Conservation (phyloP, 768 basidiomycete genomes). For the Xanthoconium stramineum region DNA sequence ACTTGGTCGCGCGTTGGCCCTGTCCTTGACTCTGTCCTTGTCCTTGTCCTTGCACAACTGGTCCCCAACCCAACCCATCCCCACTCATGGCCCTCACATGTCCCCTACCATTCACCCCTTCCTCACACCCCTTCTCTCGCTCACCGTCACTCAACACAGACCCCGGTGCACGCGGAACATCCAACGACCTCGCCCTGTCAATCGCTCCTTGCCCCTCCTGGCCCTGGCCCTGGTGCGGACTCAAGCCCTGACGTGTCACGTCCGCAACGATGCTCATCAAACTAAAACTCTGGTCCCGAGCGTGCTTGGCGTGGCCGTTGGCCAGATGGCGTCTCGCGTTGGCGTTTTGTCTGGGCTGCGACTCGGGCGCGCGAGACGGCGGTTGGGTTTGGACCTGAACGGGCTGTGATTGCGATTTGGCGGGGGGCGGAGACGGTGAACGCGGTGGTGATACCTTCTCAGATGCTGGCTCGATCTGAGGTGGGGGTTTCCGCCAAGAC, state of each 20-base stretch:
- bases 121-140: neutral
- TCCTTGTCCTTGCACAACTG: neutral
- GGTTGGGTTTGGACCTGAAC: neutral
- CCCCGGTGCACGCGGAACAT: constrained; percentile 21
- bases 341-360: constrained; percentile 5
- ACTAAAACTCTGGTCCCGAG: constrained; percentile 42
- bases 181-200: constrained; percentile 19
- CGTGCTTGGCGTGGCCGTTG: constrained; percentile 18
- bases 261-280: constrained; percentile 71
- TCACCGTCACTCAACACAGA: constrained; percentile 3
- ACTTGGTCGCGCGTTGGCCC: constrained; percentile 34
- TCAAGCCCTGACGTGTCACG: constrained; percentile 41
- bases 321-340: neutral
- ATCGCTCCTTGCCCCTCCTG: constrained; percentile 4
- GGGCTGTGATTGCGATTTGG: neutral
- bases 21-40: neutral
- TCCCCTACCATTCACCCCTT: neutral
- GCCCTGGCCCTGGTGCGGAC: constrained; percentile 27
- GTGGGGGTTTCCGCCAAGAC: constrained; percentile 13
- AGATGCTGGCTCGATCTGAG: neutral
- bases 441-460: neutral
- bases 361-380: neutral
- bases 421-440: neutral
- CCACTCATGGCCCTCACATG: constrained; percentile 1
- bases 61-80: neutral